phyloP scores from a whole-genome alignment of 1,284 basidiomycete genomes.

The Puccinia coronata region DNA sequence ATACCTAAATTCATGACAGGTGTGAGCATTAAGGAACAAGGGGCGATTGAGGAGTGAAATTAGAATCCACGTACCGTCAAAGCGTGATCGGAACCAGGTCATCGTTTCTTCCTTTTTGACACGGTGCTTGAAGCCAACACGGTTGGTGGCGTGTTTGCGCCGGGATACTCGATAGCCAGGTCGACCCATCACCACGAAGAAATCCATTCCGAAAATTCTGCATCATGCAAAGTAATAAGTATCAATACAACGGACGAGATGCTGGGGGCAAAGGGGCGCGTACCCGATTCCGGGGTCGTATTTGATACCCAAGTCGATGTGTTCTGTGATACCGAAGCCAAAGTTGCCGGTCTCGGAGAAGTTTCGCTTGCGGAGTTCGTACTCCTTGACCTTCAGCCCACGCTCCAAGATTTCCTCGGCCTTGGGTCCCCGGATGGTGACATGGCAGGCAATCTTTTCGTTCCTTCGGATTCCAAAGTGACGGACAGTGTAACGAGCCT shows the following conservation, averaged over 20 bases:
- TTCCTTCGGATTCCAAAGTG: constrained; percentile 99
- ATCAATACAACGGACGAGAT: not conserved
- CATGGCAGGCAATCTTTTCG: constrained; percentile 99
- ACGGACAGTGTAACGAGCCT: constrained; percentile 99
- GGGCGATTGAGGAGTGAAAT: not conserved
- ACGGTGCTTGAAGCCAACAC: constrained; percentile 78
- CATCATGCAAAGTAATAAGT: not conserved
- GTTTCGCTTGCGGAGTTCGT: constrained; percentile 86
- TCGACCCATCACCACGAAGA: constrained; percentile 93
- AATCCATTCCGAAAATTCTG: constrained; percentile 51
- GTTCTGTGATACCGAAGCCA: constrained; percentile 96
- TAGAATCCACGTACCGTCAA: constrained; percentile 35
- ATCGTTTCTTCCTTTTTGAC: constrained; percentile 50
- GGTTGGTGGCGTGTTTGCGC: constrained; percentile 84
- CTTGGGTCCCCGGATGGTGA: constrained; percentile 98
- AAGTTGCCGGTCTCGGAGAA: constrained; percentile 99
- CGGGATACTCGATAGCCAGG: constrained; percentile 88
- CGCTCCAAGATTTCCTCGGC: constrained; percentile 99
- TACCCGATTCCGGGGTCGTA: constrained; percentile 91
- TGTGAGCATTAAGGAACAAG: not conserved
- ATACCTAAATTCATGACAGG: not conserved
- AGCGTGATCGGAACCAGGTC: constrained; percentile 49
- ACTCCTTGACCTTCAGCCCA: constrained; percentile 99
- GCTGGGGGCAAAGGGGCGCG: not conserved
- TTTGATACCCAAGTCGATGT: constrained; percentile 97